Conservation (phyloP, 768 basidiomycete species). For the Cantharellus anzutake region DNA sequence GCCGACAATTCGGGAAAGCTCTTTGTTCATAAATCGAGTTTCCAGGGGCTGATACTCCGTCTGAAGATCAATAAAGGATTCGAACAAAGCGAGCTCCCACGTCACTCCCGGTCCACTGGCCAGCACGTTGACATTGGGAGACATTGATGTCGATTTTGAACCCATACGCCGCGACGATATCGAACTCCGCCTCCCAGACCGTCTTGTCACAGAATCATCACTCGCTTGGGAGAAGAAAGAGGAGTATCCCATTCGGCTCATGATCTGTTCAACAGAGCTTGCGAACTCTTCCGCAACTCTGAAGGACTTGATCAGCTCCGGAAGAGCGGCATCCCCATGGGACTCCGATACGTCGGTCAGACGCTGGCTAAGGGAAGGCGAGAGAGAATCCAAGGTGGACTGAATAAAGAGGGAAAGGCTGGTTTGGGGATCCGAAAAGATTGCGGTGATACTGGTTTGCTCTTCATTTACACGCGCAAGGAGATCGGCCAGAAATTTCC, state of each 20-base stretch:
- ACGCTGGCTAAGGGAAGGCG: slow-evolving; percentile 67
- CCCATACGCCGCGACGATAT: slow-evolving; percentile 17
- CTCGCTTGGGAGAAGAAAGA: slow-evolving; percentile 14
- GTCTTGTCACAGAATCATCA: slow-evolving; percentile 8
- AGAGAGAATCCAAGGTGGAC: slow-evolving; percentile 56
- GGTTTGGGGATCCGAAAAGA: slow-evolving; percentile 69
- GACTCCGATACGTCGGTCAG: slow-evolving; percentile 49
- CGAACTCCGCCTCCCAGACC: slow-evolving; percentile 17
- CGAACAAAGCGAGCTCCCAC: slow-evolving; percentile 87
- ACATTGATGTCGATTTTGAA: slow-evolving; percentile 7
- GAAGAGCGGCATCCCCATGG: slow-evolving; percentile 41
- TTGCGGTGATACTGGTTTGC: slow-evolving; percentile 50
- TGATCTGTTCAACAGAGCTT: slow-evolving; percentile 43
- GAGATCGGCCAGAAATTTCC: slow-evolving; percentile 55
- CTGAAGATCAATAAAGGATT: slow-evolving; percentile 86
- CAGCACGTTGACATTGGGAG: slow-evolving; percentile 19
- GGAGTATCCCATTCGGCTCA: slow-evolving; percentile 44
- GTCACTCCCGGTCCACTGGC: slow-evolving; percentile 19
- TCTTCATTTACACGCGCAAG: slow-evolving; percentile 48
- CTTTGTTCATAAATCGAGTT: slow-evolving; percentile 41
- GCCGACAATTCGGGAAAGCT: slow-evolving; percentile 23
- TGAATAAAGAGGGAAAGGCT: slow-evolving; percentile 71
- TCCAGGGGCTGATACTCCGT: slow-evolving; percentile 69
- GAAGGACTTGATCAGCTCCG: slow-evolving; percentile 51
- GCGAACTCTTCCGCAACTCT: slow-evolving; percentile 74